Percentiles rank a stretch among this genome's conserved stretches.
These are phyloP conservation scores for Xylaria cubensis DNA, from an alignment of 495 filamentous ascomycete species.

Conservation along the genomic window DNA sequence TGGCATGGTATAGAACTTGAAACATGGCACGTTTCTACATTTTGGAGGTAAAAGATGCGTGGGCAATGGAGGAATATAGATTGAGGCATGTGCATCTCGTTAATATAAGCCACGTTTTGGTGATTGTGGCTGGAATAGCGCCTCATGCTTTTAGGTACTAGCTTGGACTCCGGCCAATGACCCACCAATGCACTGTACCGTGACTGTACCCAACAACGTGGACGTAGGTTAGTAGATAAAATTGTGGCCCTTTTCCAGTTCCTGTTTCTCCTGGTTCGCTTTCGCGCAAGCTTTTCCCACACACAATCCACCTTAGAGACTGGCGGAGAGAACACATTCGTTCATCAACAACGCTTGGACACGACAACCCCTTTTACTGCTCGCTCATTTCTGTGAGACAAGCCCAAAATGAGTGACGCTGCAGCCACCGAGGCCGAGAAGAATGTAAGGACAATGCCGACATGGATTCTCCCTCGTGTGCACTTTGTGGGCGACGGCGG, in stretches of 20 bases:
- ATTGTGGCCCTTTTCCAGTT: slow-evolving; percentile 19
- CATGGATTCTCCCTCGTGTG: slow-evolving; percentile 6
- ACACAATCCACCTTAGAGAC: slow-evolving; percentile 26
- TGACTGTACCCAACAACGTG: slow-evolving; percentile 18
- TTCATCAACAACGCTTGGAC: slow-evolving; percentile 8
- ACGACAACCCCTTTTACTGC: slow-evolving; percentile 19
- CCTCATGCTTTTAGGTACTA: neutral
- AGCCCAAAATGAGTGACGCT: slow-evolving; percentile 83
- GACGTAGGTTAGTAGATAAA: neutral
- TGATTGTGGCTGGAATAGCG: neutral
- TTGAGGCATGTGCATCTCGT: neutral
- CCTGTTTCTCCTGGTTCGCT: slow-evolving; percentile 1
- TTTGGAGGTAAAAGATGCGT: neutral
- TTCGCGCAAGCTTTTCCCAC: slow-evolving; percentile 28
- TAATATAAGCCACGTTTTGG: neutral
- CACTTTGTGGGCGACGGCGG: neutral
- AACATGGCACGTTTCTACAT: neutral
- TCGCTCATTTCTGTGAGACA: slow-evolving; percentile 24
- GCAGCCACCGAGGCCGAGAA: slow-evolving; percentile 95
- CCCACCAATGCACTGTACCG: neutral
- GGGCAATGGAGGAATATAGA: neutral
- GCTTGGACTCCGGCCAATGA: neutral
- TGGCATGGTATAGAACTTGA: neutral
- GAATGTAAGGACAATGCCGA: slow-evolving; percentile 67
- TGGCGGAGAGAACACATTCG: slow-evolving; percentile 18